Evolutionary conservation across 1,284 basidiomycete species (phyloP).

Genomic region (Marasmius fiardii): DNA sequence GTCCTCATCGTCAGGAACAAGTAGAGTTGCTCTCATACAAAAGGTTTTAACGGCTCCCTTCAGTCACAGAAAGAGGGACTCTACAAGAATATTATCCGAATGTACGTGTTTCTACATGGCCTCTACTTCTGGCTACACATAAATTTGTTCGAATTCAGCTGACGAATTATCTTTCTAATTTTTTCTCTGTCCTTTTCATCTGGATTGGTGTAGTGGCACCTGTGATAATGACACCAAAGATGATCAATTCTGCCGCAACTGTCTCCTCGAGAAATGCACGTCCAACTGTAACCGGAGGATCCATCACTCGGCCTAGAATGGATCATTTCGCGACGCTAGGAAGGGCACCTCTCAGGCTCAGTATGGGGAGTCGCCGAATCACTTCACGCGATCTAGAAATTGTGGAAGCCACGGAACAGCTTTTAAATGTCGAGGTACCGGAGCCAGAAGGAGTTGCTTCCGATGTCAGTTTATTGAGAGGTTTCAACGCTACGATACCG

Average conservation of each 20-base stretch:
- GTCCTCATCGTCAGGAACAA: conserved; percentile 23
- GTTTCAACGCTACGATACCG: conserved; percentile 91
- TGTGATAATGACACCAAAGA: conserved; percentile 84
- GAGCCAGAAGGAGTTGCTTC: conserved; percentile 60
- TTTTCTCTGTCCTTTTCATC: conserved; percentile 10
- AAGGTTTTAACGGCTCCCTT: conserved; percentile 68
- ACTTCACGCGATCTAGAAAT: conserved; percentile 84
- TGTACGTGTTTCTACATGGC: conserved; percentile 47
- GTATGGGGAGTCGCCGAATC: conserved; percentile 59
- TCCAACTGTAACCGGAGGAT: conserved; percentile 32
- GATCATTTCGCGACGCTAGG: conserved; percentile 68
- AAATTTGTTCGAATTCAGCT: neutral
- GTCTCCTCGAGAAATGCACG: conserved; percentile 48
- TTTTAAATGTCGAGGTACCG: conserved; percentile 72
- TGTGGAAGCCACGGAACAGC: conserved; percentile 75
- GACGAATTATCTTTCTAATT: neutral
- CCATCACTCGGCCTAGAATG: conserved; percentile 38
- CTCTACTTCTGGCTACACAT: neutral
- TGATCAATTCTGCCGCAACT: conserved; percentile 66
- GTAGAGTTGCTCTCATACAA: conserved; percentile 59
- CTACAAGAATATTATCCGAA: conserved; percentile 66
- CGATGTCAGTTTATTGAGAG: conserved; percentile 75
- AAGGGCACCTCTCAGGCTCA: conserved; percentile 67
- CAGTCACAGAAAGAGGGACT: conserved; percentile 61
- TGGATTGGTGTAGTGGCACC: conserved; percentile 66